Evolutionary conservation across 129 eudicot genomes (phyloP).

Genomic region (Mikania micrantha): DNA sequence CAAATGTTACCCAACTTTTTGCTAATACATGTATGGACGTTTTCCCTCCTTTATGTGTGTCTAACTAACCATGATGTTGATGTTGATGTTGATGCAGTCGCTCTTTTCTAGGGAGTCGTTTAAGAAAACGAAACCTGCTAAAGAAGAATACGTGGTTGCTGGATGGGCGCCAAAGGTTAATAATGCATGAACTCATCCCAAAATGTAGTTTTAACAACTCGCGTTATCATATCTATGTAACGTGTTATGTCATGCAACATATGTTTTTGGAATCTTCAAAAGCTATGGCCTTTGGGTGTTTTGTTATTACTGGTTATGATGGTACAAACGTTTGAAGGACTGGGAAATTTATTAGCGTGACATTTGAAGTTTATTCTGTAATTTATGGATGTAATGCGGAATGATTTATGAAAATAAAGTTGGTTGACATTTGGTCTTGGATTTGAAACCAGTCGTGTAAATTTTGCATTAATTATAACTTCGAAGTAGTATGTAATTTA

Average conservation of each 20-base stretch:
- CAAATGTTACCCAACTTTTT: too few relatives aligned
- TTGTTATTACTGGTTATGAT: neutral
- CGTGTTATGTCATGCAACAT: neutral
- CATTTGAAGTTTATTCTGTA: neutral
- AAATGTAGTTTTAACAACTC: neutral
- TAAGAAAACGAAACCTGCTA: conserved; percentile 52
- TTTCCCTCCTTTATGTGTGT: neutral
- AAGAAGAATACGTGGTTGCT: conserved; percentile 55
- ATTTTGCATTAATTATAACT: too few relatives aligned
- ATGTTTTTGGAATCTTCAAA: neutral
- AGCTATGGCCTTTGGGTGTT: neutral
- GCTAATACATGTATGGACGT: neutral
- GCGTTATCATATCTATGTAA: neutral
- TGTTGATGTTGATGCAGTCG: conserved; percentile 33
- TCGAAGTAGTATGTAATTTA: too few relatives aligned
- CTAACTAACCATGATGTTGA: neutral
- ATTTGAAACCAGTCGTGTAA: too few relatives aligned
- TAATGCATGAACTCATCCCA: conserved; percentile 36
- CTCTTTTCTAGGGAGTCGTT: conserved; percentile 58
- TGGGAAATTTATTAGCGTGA: conserved; percentile 33
- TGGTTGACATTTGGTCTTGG: too few relatives aligned
- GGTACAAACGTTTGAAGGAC: neutral
- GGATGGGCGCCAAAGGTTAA: conserved; percentile 65
- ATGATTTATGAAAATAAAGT: too few relatives aligned
- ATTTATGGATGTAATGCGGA: too few relatives aligned